Evolutionary conservation across 75 land plant genomes (phyloP).

Genomic region (Azolla pinnata): DNA sequence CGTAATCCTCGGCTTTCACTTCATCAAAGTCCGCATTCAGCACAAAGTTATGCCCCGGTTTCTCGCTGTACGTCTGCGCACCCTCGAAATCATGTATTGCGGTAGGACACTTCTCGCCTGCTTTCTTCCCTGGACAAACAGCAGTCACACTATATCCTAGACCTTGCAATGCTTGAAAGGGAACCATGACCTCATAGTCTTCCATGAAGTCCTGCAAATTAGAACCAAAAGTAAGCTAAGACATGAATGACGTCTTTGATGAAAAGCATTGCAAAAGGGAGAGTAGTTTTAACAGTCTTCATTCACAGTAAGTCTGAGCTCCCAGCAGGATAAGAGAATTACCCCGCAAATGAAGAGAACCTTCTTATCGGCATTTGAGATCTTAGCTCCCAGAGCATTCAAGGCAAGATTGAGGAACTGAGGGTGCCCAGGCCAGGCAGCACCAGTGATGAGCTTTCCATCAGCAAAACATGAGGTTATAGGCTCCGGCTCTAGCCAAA

Average conservation of each 20-base stretch:
- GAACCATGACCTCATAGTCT: constrained; percentile 92
- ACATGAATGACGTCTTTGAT: background rate
- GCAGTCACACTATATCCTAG: constrained; percentile 77
- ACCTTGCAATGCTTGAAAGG: constrained; percentile 80
- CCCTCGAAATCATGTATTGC: constrained; percentile 99
- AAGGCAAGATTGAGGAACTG: constrained; percentile 57
- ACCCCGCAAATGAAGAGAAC: constrained; percentile 92
- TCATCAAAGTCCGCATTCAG: constrained; percentile 57
- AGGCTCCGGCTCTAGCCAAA: constrained; percentile 76
- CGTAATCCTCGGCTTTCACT: constrained; percentile 49
- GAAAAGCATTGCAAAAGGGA: background rate
- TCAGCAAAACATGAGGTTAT: constrained; percentile 54
- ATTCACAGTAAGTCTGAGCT: background rate
- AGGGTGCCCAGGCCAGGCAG: constrained; percentile 78
- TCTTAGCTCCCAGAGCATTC: constrained; percentile 56
- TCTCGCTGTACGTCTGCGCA: constrained; percentile 95
- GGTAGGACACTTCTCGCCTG: constrained; percentile 77
- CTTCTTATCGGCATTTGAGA: constrained; percentile 42
- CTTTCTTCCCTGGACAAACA: constrained; percentile 71
- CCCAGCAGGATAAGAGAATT: no score
- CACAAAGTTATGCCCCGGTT: constrained; percentile 79
- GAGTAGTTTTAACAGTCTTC: background rate
- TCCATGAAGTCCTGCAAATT: constrained; percentile 86
- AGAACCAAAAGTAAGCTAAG: background rate
- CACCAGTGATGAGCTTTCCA: constrained; percentile 80